Evolutionary conservation across 192 early-diverging fungal species (phyloP).

Genomic region (Dissophora globulifera): DNA sequence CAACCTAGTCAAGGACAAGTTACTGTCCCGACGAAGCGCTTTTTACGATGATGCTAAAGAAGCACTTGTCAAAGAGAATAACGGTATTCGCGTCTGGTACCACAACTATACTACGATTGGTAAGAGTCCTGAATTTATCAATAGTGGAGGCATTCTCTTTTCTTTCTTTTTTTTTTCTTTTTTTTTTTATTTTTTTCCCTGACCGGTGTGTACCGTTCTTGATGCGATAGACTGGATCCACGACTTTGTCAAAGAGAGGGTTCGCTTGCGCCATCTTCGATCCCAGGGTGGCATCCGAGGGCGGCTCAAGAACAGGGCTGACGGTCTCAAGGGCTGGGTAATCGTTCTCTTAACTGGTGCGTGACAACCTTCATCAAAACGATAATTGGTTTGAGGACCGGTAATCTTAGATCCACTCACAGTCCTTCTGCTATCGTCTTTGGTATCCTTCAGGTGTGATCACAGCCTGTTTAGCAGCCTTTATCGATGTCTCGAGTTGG

Average conservation of each 20-base stretch:
- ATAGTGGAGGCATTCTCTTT: too few relatives aligned
- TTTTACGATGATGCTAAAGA: constrained; percentile 62
- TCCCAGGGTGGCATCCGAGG: constrained; percentile 67
- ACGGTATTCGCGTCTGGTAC: constrained; percentile 67
- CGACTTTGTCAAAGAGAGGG: constrained; percentile 86
- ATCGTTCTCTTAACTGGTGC: constrained; percentile 73
- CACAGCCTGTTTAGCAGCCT: constrained; percentile 70
- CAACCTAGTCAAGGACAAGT: constrained; percentile 38
- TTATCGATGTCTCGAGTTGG: constrained; percentile 80
- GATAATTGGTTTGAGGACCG: too few relatives aligned
- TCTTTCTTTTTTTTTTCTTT: too few relatives aligned
- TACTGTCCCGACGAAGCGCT: constrained; percentile 43
- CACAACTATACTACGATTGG: constrained; percentile 70
- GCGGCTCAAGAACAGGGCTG: constrained; percentile 67
- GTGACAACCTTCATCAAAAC: too few relatives aligned
- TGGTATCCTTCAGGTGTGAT: constrained; percentile 36
- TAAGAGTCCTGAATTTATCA: constrained; percentile 21
- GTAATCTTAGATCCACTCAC: too few relatives aligned
- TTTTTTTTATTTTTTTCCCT: too few relatives aligned
- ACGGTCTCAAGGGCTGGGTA: constrained; percentile 89
- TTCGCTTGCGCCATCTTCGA: constrained; percentile 68
- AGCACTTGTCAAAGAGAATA: constrained; percentile 61
- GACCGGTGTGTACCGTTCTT: too few relatives aligned
- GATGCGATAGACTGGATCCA: constrained; percentile 86
- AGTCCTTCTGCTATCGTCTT: neutral